Evolutionary conservation across 2,329 filamentous ascomycete species (phyloP).

Genomic region (Botrytis tulipae): DNA sequence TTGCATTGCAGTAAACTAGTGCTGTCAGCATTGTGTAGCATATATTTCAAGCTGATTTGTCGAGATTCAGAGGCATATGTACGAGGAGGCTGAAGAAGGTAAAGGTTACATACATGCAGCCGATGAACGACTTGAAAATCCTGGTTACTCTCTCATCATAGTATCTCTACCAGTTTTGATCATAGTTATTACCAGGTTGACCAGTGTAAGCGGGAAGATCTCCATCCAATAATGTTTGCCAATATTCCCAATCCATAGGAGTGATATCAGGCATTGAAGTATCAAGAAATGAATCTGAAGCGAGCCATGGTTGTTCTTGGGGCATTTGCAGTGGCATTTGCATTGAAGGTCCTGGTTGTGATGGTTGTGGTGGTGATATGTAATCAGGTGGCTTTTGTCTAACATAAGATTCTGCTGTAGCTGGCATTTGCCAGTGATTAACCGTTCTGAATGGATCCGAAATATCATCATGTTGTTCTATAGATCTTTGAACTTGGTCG

Average conservation of each 20-base stretch:
- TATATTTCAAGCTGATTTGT: not conserved
- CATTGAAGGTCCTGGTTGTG: conserved; percentile 2
- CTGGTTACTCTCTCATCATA: not conserved
- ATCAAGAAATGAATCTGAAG: conserved; percentile 24
- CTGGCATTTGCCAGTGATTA: conserved; percentile 2
- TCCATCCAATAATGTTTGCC: conserved; percentile 36
- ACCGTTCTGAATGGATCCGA: conserved; percentile 1
- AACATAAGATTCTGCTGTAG: conserved; percentile 10
- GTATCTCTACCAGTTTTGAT: not conserved
- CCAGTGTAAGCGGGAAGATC: conserved; percentile 30
- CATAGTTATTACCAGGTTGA: not conserved
- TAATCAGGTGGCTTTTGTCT: conserved; percentile 16
- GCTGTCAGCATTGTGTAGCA: not conserved
- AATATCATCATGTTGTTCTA: not conserved
- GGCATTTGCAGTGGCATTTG: not conserved
- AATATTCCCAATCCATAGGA: conserved; percentile 37
- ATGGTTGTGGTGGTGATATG: not conserved
- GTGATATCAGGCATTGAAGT: conserved; percentile 31
- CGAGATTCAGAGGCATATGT: not conserved
- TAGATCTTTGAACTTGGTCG: not conserved
- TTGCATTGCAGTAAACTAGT: not conserved
- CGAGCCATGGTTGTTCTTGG: conserved; percentile 9
- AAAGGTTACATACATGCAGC: not conserved
- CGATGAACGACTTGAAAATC: not conserved
- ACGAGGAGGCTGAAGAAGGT: not conserved